Percentiles rank a stretch among this genome's conserved stretches.
Evolutionary conservation across 2,329 filamentous ascomycete species (phyloP).

Genomic region (Diplodia intermedia): DNA sequence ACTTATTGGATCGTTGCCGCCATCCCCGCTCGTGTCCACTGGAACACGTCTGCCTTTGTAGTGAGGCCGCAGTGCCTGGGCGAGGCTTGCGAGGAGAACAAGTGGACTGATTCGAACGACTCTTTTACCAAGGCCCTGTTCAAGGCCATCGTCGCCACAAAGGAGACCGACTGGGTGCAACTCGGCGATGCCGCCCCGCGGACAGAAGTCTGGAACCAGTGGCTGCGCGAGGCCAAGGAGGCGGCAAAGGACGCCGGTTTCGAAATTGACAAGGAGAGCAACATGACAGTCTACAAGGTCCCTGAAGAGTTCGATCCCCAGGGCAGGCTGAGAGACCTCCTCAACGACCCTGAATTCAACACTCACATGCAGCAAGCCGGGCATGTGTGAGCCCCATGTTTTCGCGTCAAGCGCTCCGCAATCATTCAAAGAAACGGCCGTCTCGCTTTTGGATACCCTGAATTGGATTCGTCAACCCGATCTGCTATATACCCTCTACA

Average conservation of each 20-base stretch:
- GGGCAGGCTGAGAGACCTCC: conserved; percentile 35
- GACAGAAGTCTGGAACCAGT: conserved; percentile 52
- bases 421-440: not conserved
- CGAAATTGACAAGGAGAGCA: not conserved
- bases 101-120: conserved; percentile 37
- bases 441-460: conserved; percentile 16
- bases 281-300: conserved; percentile 43
- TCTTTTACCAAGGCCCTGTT: conserved; percentile 58
- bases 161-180: conserved; percentile 53
- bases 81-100: conserved; percentile 38
- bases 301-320: conserved; percentile 46
- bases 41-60: conserved; percentile 56
- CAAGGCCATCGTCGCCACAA: conserved; percentile 57
- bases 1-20: conserved; percentile 61
- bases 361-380: not conserved
- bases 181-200: conserved; percentile 50
- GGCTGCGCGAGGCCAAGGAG: conserved; percentile 48
- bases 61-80: conserved; percentile 38
- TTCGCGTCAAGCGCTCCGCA: conserved; percentile 32
- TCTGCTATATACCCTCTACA: conserved; percentile 15
- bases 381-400: not conserved
- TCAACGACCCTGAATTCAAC: conserved; percentile 34
- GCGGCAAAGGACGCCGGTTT: conserved; percentile 30
- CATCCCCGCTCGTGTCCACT: conserved; percentile 54
- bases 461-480: conserved; percentile 1